Evolutionary conservation across 306 rosid genomes (phyloP).

Genomic region (Arachis hypogaea): DNA sequence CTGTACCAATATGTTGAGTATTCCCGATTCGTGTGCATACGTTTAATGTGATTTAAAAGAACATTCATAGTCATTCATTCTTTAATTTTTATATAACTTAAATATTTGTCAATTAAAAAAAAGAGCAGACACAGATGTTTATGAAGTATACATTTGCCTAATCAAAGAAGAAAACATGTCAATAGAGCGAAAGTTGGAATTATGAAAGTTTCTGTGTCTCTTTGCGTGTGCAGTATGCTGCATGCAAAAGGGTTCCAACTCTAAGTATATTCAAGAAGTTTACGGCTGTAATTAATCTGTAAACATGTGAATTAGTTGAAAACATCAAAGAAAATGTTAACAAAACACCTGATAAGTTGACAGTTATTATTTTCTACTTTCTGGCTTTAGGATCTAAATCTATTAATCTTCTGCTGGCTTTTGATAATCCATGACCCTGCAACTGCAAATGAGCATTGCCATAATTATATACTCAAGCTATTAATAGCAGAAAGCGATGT

Average conservation of each 20-base stretch:
- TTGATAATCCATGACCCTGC: background rate
- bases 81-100: too few species aligned
- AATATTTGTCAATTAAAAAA: too few species aligned
- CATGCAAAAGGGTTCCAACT: background rate
- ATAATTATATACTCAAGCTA: slow-evolving; percentile 10
- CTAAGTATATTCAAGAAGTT: background rate
- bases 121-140: too few species aligned
- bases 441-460: background rate
- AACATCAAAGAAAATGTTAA: background rate
- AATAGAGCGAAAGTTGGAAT: slow-evolving; percentile 14
- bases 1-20: too few species aligned
- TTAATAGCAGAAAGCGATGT: slow-evolving; percentile 2
- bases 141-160: slow-evolving; percentile 11
- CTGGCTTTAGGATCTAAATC: too few species aligned
- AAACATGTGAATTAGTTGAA: background rate
- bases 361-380: too few species aligned
- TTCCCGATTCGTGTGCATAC: too few species aligned
- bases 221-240: background rate
- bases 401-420: background rate
- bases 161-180: slow-evolving; percentile 14
- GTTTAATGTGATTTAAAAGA: too few species aligned
- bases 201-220: background rate
- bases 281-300: background rate
- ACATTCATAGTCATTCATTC: too few species aligned
- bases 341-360: background rate